Base-by-base conservation (phyloP, 805 yeast species). In the Metschnikowia arizonensis region DNA sequence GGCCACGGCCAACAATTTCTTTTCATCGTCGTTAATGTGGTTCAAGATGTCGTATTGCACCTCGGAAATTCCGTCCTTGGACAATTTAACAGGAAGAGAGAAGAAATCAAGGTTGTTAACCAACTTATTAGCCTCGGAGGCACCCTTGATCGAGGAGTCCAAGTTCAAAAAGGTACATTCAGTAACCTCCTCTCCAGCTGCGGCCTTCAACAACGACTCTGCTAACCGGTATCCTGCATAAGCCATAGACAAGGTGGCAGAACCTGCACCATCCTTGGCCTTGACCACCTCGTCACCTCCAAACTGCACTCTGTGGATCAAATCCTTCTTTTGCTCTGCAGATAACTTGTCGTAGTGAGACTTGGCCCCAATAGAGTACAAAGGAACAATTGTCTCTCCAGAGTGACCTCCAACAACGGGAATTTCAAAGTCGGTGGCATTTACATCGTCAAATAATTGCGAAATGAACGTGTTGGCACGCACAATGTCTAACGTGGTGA, bases 201-300 rank as follows among this genome's bases (percentile, higher is more conserved):
- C 50, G 2, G 75, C 71, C 51, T 59, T 59, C 56, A 71, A 61
- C 47, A 71, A 66, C 56, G 73, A 61, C 52, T 79, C 82, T 25
- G 89, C 85, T 63, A 88, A 85, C 56, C 83, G 77, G 73, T 78
- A 87, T 29, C 95, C 97, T 29, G 97, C 96, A 58, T 82, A 85
- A 8, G 97, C 97, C 97, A 90, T 91, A 25, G 96, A 86, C 55
- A 90, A 76, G 30, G 98, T 90, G 46, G 97, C 97, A 40, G 96
- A 87, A 33, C 97, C 97, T 42, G 83, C 83, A 53, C 97, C 97
- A 58, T 87, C 84, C 74, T 90, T 90, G 46, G 97, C 97, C 72
- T 85, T 76, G 53, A 90, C 98, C 39, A 90, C 96, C 69, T 91
- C 97, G 64, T 90, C 98, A 63, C 98, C 98, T 50, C 95, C 96